Evolutionary conservation across 345 rosid species (phyloP).

Genomic region (Aquilaria malaccensis): DNA sequence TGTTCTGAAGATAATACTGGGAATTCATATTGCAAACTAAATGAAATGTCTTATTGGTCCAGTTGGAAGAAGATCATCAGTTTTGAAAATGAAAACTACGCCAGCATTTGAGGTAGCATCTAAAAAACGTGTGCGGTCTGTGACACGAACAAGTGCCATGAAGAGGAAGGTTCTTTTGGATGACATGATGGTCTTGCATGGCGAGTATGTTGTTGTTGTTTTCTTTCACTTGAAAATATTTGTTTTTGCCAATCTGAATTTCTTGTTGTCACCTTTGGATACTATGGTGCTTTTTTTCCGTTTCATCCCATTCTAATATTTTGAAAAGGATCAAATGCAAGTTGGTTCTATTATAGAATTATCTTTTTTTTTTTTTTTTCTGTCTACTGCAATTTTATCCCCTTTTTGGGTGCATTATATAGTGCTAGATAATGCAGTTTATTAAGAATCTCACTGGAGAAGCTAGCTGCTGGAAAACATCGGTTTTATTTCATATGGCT

Average conservation of each 20-base stretch:
- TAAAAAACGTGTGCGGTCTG: conserved; percentile 52
- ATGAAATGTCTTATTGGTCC: conserved; percentile 14
- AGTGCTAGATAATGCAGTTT: background rate
- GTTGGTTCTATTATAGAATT: too few relatives aligned
- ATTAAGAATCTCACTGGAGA: too few relatives aligned
- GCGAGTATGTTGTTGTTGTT: conserved; percentile 69
- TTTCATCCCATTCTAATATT: too few relatives aligned
- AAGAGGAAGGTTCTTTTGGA: conserved; percentile 97
- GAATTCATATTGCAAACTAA: background rate
- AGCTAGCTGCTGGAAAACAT: too few relatives aligned
- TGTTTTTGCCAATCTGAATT: background rate
- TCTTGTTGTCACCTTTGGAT: too few relatives aligned
- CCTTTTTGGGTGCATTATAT: background rate
- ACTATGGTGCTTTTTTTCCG: too few relatives aligned
- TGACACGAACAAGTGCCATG: conserved; percentile 46
- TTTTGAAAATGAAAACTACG: conserved; percentile 69
- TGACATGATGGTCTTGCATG: conserved; percentile 90
- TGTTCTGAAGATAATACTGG: conserved; percentile 2
- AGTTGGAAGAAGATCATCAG: conserved; percentile 86
- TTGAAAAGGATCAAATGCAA: too few relatives aligned
- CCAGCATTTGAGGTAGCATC: conserved; percentile 56
- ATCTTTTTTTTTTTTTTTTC: background rate
- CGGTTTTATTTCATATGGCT: too few relatives aligned
- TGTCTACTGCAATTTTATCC: conserved; percentile 2
- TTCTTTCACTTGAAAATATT: background rate